These are phyloP conservation scores for Geosmithia putterillii DNA, from an alignment of 2,329 filamentous ascomycete genomes.

Conservation along the genomic window DNA sequence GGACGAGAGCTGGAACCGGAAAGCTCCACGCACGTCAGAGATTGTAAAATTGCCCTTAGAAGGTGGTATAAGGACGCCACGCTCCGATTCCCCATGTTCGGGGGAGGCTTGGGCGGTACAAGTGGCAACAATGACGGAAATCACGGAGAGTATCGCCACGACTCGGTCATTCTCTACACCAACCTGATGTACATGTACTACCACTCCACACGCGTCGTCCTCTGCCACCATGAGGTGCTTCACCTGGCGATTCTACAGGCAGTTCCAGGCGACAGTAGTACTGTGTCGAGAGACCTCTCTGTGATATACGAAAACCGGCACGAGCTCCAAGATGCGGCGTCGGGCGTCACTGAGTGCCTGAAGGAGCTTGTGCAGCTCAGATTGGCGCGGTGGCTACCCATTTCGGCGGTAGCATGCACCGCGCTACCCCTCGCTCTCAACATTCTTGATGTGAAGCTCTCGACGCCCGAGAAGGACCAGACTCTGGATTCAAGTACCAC, in stretches of 20 bases:
- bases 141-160: slow-evolving; percentile 20
- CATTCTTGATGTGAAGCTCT: slow-evolving; percentile 22
- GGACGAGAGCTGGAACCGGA: slow-evolving; percentile 18
- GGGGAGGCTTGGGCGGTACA: slow-evolving; percentile 10
- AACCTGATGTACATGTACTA: slow-evolving; percentile 40
- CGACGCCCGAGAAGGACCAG: slow-evolving; percentile 9
- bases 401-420: slow-evolving; percentile 26
- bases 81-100: slow-evolving; percentile 24
- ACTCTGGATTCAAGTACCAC: slow-evolving; percentile 18
- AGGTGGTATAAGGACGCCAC: slow-evolving; percentile 27
- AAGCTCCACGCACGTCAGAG: slow-evolving; percentile 16
- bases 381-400: slow-evolving; percentile 31
- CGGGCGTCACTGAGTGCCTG: slow-evolving; percentile 29
- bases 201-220: slow-evolving; percentile 27
- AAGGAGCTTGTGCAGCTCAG: slow-evolving; percentile 32
- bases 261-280: slow-evolving; percentile 16
- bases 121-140: slow-evolving; percentile 8
- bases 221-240: slow-evolving; percentile 34
- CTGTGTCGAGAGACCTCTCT: slow-evolving; percentile 15
- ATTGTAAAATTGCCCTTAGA: slow-evolving; percentile 21
- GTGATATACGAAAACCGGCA: slow-evolving; percentile 25
- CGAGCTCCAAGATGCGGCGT: slow-evolving; percentile 30
- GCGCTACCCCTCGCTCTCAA: slow-evolving; percentile 19
- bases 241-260: slow-evolving; percentile 27
- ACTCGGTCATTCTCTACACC: slow-evolving; percentile 30